Percentiles rank a stretch among this genome's conserved stretches.
phyloP scores from a whole-genome alignment of 2,329 filamentous ascomycete species.

The Phyllosticta citribraziliensis region DNA sequence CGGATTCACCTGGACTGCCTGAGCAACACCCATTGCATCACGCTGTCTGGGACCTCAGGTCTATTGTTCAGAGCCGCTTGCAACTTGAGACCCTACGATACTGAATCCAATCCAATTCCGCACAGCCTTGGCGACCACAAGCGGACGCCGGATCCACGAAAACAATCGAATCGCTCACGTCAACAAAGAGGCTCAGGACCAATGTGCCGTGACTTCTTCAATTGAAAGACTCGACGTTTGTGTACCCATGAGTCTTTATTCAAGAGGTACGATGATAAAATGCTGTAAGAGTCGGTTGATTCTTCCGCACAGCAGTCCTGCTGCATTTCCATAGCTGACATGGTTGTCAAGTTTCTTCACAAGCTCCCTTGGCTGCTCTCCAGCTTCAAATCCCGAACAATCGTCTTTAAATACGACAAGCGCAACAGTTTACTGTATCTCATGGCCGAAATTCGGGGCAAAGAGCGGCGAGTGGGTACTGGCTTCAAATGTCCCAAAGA shows the following conservation, averaged over 20 bases:
- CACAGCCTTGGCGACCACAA: background rate
- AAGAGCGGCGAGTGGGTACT: background rate
- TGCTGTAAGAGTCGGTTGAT: background rate
- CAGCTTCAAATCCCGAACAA: background rate
- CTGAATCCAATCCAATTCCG: background rate
- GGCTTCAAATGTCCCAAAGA: conserved; percentile 15
- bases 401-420: background rate
- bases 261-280: background rate
- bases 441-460: background rate
- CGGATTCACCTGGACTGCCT: background rate
- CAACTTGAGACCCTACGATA: background rate
- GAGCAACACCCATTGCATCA: background rate
- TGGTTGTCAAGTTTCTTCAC: background rate
- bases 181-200: background rate
- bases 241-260: background rate
- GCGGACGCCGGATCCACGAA: background rate
- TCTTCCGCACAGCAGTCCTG: background rate
- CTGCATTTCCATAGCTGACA: background rate
- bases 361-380: background rate
- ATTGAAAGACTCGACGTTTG: background rate
- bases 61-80: background rate
- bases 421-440: background rate
- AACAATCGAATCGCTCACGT: background rate
- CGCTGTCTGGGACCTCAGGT: background rate
- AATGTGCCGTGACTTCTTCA: background rate